Evolutionary conservation across 176 grass and related monocot species (phyloP).

Genomic region (Oryza glumipatula): DNA sequence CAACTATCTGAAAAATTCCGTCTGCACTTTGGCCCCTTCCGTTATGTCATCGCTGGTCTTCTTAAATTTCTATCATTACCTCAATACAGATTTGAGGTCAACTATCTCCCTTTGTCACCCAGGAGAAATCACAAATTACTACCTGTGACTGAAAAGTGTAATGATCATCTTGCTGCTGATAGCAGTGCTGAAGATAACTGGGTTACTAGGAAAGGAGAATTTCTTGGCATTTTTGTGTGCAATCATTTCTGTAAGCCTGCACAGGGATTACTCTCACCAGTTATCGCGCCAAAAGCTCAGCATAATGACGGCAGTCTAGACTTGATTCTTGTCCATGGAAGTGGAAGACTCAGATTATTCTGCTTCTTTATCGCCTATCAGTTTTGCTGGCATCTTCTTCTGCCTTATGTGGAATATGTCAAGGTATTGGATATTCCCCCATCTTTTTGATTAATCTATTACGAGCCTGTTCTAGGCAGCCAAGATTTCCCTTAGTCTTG

Average conservation of each 20-base stretch:
- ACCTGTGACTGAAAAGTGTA: conserved; percentile 32
- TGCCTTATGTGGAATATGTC: conserved; percentile 91
- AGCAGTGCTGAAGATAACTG: conserved; percentile 50
- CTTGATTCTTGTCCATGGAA: conserved; percentile 82
- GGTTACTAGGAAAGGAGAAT: conserved; percentile 69
- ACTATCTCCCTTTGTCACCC: conserved; percentile 66
- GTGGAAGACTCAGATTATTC: conserved; percentile 72
- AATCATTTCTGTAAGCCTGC: conserved; percentile 91
- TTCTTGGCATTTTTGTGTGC: conserved; percentile 87
- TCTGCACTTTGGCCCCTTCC: conserved; percentile 70
- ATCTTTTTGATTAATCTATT: not conserved
- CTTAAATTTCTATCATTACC: conserved; percentile 89
- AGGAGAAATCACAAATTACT: conserved; percentile 43
- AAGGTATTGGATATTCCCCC: conserved; percentile 55
- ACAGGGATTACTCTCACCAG: conserved; percentile 72
- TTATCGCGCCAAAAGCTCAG: conserved; percentile 74
- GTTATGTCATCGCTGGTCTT: conserved; percentile 77
- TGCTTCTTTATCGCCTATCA: conserved; percentile 80
- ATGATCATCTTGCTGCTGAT: conserved; percentile 39
- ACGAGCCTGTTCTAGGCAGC: not conserved
- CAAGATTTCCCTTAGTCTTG: not conserved
- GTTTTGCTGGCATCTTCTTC: conserved; percentile 78
- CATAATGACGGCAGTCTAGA: conserved; percentile 77
- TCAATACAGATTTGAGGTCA: conserved; percentile 85
- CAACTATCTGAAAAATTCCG: conserved; percentile 88